Evolutionary conservation across 306 rosid genomes (phyloP), one percentile per base, ranked within the genome.

Genomic region (Medicago arabica): DNA sequence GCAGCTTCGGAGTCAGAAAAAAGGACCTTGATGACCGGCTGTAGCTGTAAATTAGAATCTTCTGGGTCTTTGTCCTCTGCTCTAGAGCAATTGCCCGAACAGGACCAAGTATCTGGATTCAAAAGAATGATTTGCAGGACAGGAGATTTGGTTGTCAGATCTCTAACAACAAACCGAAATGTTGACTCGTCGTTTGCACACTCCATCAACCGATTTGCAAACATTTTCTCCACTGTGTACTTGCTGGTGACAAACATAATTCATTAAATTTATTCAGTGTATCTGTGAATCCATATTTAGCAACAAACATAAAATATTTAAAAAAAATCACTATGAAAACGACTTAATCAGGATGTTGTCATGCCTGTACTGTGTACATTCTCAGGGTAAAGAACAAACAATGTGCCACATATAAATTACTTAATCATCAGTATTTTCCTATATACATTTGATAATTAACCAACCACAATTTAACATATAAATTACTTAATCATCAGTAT

Each of bases 101-200:
- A 80, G 11, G 82, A 89, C 97, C 97, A 93, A 41, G 90, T 82
- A 86, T 85, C 88, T 84, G 86, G 85, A 78, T 93, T 93, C 11
- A 88, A 74, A 19, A 93, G 92, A 67, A 86, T 84, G 78, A 95
- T 75, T 85, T 89, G 97, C 85, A 90, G 82, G 74, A 77, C 70
- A 47, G 92, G 89, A 75, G 85, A 70, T 79, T 72, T 83, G 74
- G 89, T 85, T 81, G 83, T 80, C 79, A 95, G 80, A 76, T 95
- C 97, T 77, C 87, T 88, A 63, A 90, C 79, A 74, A 88, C 84
- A n/a, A 91, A 92, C 78, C 99, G 89, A 82, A 85, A 95, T n/a
- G 92, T 84, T 57, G 93, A 83, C 86, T 92, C 97, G 50, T 90
- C 96, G 53, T 79, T 84, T 64, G 97, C 93, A 83, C 85, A 83